Base-by-base conservation (phyloP, 2,329 filamentous ascomycete species). In the Ceratocystis papillata region DNA sequence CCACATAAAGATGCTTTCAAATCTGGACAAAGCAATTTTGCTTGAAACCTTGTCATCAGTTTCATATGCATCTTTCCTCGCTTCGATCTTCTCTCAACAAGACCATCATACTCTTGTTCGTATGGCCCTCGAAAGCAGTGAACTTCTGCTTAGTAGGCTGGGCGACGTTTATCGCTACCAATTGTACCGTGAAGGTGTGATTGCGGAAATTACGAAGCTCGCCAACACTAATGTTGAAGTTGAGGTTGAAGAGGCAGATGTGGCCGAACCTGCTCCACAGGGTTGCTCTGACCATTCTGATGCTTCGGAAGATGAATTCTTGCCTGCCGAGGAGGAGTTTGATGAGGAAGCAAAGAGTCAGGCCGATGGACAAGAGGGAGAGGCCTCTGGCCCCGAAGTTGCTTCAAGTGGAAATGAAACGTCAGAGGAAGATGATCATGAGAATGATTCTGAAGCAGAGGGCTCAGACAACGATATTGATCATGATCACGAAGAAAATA, bases 1-100 rank as follows among this genome's bases (percentile, higher is more conserved):
- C n/a, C 94, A 99, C 72, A 79, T 97, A 57, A 97, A 97, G 77
- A 97, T 99, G 90, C 82, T 99, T 8, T 96, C 91, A 12, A 96
- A 96, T 70, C 78, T 99, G n/a, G 90, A 96, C 71, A 86, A 85
- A 55, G 80, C 83, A 46, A 90, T 99, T 63, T 82, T 99, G 3
- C 83, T 90, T 68, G 93, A 96, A 71, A 88, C 93, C 7, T 77
- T 99, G 37, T 87, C 87, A 30, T 84, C 89, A 17, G 92, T 99
- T 0, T 90, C 94, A 0, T 99, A 97, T 75, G 91, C 94, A 1
- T 99, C 95, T 0, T 96, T 96, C 74, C 77, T 99, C 37, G 94
- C 94, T 1, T 91, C 93, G 0, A 99, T 99, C 68, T 79, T 99
- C 20, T 96, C 93, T 0, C 94, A 99, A 72, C 88, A 96, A 74